These are phyloP conservation scores for Pythium dissimile DNA, from an alignment of 352 stramenopile species.

Conservation along the genomic window DNA sequence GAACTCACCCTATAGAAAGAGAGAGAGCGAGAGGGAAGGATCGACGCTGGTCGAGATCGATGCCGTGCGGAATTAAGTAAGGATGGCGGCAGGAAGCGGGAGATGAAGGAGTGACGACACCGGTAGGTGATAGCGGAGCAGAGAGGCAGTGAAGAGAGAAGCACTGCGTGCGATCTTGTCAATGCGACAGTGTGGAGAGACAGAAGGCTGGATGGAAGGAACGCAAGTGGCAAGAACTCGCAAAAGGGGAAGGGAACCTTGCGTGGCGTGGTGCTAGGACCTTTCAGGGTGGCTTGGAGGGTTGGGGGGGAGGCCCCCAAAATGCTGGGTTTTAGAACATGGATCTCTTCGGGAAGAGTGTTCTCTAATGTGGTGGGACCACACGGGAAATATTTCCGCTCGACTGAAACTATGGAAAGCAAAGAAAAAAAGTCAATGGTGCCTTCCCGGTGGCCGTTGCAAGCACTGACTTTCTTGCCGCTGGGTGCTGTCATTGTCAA, in stretches of 20 bases:
- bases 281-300: constrained; percentile 2
- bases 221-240: constrained; percentile 4
- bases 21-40: background rate
- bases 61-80: no score
- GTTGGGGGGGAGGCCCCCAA: background rate
- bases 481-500: background rate
- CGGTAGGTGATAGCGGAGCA: background rate
- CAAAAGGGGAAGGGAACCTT: constrained; percentile 9
- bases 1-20: background rate
- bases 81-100: no score
- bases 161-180: constrained; percentile 16
- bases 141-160: background rate
- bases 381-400: constrained; percentile 9
- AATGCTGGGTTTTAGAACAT: background rate
- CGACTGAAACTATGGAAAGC: constrained; percentile 20
- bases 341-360: background rate
- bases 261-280: constrained; percentile 11
- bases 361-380: no score
- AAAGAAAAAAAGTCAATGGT: constrained; percentile 10
- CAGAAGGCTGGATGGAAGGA: constrained; percentile 4
- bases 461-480: background rate
- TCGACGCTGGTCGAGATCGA: no score
- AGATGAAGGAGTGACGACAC: background rate
- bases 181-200: constrained; percentile 16
- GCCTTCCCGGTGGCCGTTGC: constrained; percentile 2